A percentile compares a stretch with the other conserved stretches of the same genome.
Conservation (phyloP, 2,329 filamentous ascomycete species). For the Sarocladium oryzae region DNA sequence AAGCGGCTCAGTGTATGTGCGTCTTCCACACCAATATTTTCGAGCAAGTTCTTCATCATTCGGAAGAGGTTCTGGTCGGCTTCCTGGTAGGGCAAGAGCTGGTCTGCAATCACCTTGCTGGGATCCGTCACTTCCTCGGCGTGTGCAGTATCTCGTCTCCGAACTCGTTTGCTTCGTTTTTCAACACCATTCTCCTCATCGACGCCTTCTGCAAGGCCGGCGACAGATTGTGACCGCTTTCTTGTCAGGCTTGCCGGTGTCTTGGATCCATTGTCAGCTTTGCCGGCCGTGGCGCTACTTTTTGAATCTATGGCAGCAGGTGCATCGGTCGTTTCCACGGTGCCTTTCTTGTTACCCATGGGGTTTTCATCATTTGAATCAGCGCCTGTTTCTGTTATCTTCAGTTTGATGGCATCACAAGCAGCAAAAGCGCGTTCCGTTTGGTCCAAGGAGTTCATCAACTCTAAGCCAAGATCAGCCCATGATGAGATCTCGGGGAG, state of each 20-base stretch:
- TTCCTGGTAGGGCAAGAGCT: conserved; percentile 51
- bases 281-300: neutral
- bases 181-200: conserved; percentile 53
- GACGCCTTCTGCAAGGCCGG: conserved; percentile 47
- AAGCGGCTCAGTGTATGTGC: conserved; percentile 37
- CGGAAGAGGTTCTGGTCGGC: conserved; percentile 50
- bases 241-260: conserved; percentile 35
- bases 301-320: conserved; percentile 7
- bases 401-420: conserved; percentile 22
- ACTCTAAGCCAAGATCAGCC: conserved; percentile 26
- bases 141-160: conserved; percentile 47
- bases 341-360: neutral
- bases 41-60: conserved; percentile 47
- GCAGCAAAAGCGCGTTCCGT: conserved; percentile 21
- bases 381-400: conserved; percentile 11
- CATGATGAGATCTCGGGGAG: conserved; percentile 21
- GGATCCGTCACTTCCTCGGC: conserved; percentile 47
- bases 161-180: conserved; percentile 60
- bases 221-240: conserved; percentile 57
- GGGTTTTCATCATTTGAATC: neutral
- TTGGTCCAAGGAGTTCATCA: conserved; percentile 26
- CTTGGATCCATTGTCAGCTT: conserved; percentile 10
- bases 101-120: conserved; percentile 44
- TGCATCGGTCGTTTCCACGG: neutral
- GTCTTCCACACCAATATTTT: conserved; percentile 48